Evolutionary conservation across 148 eudicot species (phyloP).

Genomic region (Rhododendron vialii): DNA sequence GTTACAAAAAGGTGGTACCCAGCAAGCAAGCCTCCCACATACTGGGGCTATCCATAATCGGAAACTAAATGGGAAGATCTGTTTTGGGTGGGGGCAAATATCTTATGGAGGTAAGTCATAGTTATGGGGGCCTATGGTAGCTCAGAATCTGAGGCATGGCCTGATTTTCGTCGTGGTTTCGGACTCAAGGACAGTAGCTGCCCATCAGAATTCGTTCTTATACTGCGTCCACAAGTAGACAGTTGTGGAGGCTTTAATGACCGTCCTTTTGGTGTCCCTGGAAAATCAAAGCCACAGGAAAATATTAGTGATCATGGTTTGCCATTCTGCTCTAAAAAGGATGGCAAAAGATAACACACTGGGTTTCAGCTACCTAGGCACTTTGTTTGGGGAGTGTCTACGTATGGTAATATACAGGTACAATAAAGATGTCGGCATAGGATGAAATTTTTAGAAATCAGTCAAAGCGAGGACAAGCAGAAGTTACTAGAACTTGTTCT

Average conservation of each 20-base stretch:
- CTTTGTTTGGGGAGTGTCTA: not conserved
- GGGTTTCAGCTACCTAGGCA: not conserved
- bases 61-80: not conserved
- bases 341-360: not conserved
- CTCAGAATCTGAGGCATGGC: conserved; percentile 74
- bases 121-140: conserved; percentile 21
- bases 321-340: not conserved
- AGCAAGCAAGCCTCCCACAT: not conserved
- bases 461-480: not conserved
- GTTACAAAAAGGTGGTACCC: not conserved
- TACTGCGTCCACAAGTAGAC: conserved; percentile 24
- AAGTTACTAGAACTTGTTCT: not conserved
- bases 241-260: conserved; percentile 50
- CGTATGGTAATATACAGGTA: not conserved
- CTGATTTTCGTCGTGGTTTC: conserved; percentile 36
- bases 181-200: conserved; percentile 27
- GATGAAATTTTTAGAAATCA: not conserved
- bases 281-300: not conserved
- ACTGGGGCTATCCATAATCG: not conserved
- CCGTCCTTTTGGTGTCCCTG: conserved; percentile 51
- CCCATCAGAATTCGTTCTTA: conserved; percentile 42
- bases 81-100: not conserved
- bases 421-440: not conserved
- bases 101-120: not conserved
- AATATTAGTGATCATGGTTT: not conserved